Base-by-base conservation (phyloP, 148 eudicot genomes). In the Suaeda aralocaspica region DNA sequence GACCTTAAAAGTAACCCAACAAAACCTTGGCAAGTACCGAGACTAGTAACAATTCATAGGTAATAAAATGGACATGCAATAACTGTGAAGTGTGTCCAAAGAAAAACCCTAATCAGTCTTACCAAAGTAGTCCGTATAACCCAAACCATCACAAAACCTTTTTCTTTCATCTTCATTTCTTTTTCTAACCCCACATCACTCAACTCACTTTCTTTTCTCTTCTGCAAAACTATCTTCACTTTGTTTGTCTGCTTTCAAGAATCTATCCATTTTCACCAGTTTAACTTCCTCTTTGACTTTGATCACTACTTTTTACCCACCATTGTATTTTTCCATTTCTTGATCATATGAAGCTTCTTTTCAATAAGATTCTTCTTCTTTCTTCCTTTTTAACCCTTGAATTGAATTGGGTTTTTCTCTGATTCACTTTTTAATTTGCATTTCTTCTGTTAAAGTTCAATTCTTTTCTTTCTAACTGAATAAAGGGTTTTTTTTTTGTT, bases 91-190 rank as follows among this genome's bases (percentile, higher is more conserved):
- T 36, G 8, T 36, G 8, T 8, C 41, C 41, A 4, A 4, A 36
- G 15, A 46, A 80, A 76, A 79, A 78, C 83, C 83, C 83, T 80
- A 77, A 76, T 76, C 50, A 46, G 12, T 46, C 69, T n/a, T n/a
- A 52, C 49, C n/a, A n/a, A n/a, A n/a, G n/a, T n/a, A n/a, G n/a
- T n/a, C n/a, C n/a, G n/a, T n/a, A n/a, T n/a, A n/a, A n/a, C n/a
- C n/a, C n/a, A n/a, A n/a, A n/a, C n/a, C n/a, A n/a, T n/a, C 72
- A 24, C 77, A 49, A 70, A 59, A 57, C 52, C 77, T 57, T 56
- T 22, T 13, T 5, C 16, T 15, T 31, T 41, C 55, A 26, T 46
- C 62, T 22, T 13, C 19, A 3, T 15, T 34, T 42, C 55, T 42
- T 46, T 34, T 50, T 30, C 67, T 51, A 63, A 22, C 79, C 67